Conservation (phyloP, 805 yeast species). For the Brettanomyces naardenensis region DNA sequence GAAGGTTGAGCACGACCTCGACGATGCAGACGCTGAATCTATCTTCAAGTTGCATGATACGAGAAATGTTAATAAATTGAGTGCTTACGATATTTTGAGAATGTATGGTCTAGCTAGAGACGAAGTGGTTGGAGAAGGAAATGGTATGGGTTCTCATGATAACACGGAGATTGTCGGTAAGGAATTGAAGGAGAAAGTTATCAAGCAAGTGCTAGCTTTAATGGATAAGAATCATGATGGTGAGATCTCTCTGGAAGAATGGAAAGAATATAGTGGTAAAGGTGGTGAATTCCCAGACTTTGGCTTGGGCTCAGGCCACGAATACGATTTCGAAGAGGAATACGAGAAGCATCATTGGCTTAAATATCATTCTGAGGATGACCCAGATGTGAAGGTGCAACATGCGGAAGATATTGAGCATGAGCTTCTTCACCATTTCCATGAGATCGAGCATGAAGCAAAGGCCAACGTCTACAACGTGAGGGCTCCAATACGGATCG, state of each 20-base stretch:
- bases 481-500: slow-evolving; percentile 8
- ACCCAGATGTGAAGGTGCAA: slow-evolving; percentile 72
- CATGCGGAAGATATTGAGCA: slow-evolving; percentile 89
- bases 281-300: slow-evolving; percentile 85
- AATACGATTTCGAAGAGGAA: slow-evolving; percentile 86
- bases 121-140: slow-evolving; percentile 76
- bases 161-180: slow-evolving; percentile 52
- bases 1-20: slow-evolving; percentile 79
- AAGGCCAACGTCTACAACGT: slow-evolving; percentile 6
- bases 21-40: slow-evolving; percentile 61
- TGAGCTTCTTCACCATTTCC: slow-evolving; percentile 78
- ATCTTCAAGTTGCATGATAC: slow-evolving; percentile 81
- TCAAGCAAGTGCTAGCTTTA: slow-evolving; percentile 43
- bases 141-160: slow-evolving; percentile 79
- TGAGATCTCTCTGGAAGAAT: slow-evolving; percentile 58
- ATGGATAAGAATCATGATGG: slow-evolving; percentile 66
- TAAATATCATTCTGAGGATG: slow-evolving; percentile 63
- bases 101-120: slow-evolving; percentile 74
- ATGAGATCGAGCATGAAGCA: slow-evolving; percentile 52
- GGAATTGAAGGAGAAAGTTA: slow-evolving; percentile 47
- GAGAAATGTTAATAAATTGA: slow-evolving; percentile 48
- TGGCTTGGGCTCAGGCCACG: slow-evolving; percentile 83
- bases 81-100: slow-evolving; percentile 57
- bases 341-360: slow-evolving; percentile 96
- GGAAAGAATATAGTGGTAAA: slow-evolving; percentile 46